Percentiles rank a stretch among this genome's conserved stretches.
phyloP scores from a whole-genome alignment of 495 filamentous ascomycete species.

The Penicillium lagena region DNA sequence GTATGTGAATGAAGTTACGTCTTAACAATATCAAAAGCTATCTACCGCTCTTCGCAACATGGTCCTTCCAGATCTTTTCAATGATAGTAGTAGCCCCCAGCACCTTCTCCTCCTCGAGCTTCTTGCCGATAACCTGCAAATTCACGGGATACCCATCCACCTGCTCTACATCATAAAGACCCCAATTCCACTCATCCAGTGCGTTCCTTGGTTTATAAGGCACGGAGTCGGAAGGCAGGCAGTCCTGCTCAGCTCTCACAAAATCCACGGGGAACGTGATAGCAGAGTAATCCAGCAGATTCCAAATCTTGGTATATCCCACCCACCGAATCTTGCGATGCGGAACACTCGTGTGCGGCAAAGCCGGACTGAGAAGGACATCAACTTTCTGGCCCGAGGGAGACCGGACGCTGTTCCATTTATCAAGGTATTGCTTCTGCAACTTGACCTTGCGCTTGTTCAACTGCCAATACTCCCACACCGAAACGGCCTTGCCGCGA shows the following conservation, averaged over 20 bases:
- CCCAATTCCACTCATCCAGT: constrained; percentile 45
- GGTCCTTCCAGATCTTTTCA: constrained; percentile 15
- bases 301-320: constrained; percentile 64
- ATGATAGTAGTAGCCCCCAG: constrained; percentile 27
- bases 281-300: constrained; percentile 58
- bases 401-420: constrained; percentile 45
- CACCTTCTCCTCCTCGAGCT: constrained; percentile 50
- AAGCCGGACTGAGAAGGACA: constrained; percentile 52
- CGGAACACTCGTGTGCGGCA: constrained; percentile 41
- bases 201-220: constrained; percentile 45
- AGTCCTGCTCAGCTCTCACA: constrained; percentile 20
- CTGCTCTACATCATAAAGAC: constrained; percentile 36
- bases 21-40: background rate
- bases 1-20: constrained; percentile 11
- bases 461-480: constrained; percentile 52
- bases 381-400: constrained; percentile 49
- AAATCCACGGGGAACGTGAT: constrained; percentile 45
- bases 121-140: constrained; percentile 47
- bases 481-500: constrained; percentile 43
- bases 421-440: constrained; percentile 52
- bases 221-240: too few species aligned
- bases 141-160: constrained; percentile 41
- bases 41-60: background rate
- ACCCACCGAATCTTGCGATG: constrained; percentile 30
- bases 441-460: constrained; percentile 43